Evolutionary conservation across 495 filamentous ascomycete genomes (phyloP), one percentile per base, ranked within the genome.

Genomic region (Penicillium subrubescens): DNA sequence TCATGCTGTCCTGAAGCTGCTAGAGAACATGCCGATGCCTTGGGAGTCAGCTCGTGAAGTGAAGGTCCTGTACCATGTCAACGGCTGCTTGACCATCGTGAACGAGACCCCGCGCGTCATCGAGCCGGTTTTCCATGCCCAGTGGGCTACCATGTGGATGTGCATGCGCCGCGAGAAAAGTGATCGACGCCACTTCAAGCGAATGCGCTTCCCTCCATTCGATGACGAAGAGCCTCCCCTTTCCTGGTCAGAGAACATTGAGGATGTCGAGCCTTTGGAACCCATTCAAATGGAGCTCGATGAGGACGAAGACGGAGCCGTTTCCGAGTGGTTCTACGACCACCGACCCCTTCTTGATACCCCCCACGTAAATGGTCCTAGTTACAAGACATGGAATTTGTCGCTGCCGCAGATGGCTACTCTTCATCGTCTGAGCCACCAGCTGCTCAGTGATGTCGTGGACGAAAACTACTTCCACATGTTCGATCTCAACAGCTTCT

Each of bases 21-120:
- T 99, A 61, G 96, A 99, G 83, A 99, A 99, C 73, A 99, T 99
- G 96, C 96, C 96, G 10, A 99, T 99, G 96, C 96, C 96, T 8
- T 99, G 96, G 96, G 96, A 99, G 81, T 92, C 92, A 34, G 87
- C 92, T 7, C 84, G 93, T 57, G 94, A 99, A 71, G 96, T 99
- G 56, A 97, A 97, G 77, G 96, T 99, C 14, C 81, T 99, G 8
- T 99, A 99, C 77, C 96, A 99, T 74, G 93, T 98, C 65, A 99
- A 98, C 68, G 96, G 96, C 12, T 98, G 96, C 72, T 79, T 99
- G 69, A 99, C 96, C 19, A 79, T 99, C 61, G 96, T 99, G 59
- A 99, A 99, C 72, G 96, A 99, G 81, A 93, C 88, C 8, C 96
- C 96, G 21, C 85, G 96, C 68, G 96, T 99, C 53, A 98, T 99